Evolutionary conservation across 768 basidiomycete genomes (phyloP).

Genomic region (Leccinum truebloodii): DNA sequence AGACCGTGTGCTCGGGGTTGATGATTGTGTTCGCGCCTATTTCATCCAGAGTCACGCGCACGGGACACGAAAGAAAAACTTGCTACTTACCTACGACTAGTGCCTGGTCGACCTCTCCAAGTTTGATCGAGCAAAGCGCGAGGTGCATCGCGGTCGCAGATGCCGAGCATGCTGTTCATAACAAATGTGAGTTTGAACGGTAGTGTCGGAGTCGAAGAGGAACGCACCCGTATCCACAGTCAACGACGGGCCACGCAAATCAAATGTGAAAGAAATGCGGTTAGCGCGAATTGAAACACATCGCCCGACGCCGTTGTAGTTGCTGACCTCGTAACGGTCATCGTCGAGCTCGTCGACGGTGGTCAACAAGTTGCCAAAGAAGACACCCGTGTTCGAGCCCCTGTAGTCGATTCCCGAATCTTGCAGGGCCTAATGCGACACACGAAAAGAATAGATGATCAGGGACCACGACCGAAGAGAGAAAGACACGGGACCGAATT

Average conservation of each 20-base stretch:
- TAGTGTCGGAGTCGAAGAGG: not conserved
- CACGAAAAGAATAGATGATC: not conserved
- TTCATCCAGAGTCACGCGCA: not conserved
- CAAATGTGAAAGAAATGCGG: conserved; percentile 36
- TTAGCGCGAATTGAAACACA: conserved; percentile 34
- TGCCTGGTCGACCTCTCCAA: conserved; percentile 49
- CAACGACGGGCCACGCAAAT: conserved; percentile 48
- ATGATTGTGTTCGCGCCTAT: conserved; percentile 31
- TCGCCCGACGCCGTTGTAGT: conserved; percentile 32
- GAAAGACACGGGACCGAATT: not conserved
- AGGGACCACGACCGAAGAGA: not conserved
- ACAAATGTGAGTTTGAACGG: not conserved
- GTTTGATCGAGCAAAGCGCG: conserved; percentile 43
- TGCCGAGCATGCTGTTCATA: conserved; percentile 42
- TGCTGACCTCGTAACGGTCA: conserved; percentile 29
- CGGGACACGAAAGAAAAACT: not conserved
- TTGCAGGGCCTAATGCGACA: conserved; percentile 34
- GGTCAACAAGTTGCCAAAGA: conserved; percentile 35
- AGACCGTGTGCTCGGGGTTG: conserved; percentile 29
- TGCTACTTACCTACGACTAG: conserved; percentile 36
- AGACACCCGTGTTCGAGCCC: conserved; percentile 44
- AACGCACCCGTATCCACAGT: conserved; percentile 39
- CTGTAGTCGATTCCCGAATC: conserved; percentile 52
- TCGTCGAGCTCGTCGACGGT: conserved; percentile 32
- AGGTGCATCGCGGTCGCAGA: conserved; percentile 48